Evolutionary conservation across 495 filamentous ascomycete species (phyloP), one percentile per base, ranked within the genome.

Genomic region (Penicillium argentinense): DNA sequence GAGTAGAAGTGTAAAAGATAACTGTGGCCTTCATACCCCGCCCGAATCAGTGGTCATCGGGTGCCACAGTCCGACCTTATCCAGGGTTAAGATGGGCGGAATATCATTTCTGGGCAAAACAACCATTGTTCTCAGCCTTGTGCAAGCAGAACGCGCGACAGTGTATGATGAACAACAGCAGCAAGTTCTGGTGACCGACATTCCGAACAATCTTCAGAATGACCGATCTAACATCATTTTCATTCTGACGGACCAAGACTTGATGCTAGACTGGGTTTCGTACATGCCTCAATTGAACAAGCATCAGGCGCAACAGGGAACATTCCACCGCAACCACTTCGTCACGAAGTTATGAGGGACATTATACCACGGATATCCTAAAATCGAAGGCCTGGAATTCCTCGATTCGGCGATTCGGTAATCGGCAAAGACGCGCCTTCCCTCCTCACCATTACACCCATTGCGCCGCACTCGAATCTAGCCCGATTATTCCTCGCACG

Each of bases 191-290:
- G 3, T 3, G 12, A 13, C 12, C 4, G 17, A 17, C 30, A 33
- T n/a, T n/a, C n/a, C n/a, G n/a, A n/a, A n/a, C n/a, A n/a, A n/a
- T n/a, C n/a, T n/a, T n/a, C n/a, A n/a, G n/a, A 14, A 33, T 5
- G 17, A 33, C 30, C 12, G 13, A 16, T 78, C 81, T 2, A 85
- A 85, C 50, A 75, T 85, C 42, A 66, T 87, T 13, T 85, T 87
- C 50, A 69, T 86, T 34, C 65, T 0, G 83, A 86, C 47, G n/a
- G 82, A 86, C 54, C 83, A 86, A 43, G 83, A 86, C 43, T 54
- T 81, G 16, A 73, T 81, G 52, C 63, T 87, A 54, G 66, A 78
- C 41, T 84, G 80, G 0, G 51, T 85, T 5, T 67, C 75, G 0
- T 83, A 84, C 43, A 76, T 78, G 46, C 82, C 81, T 0, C 63